phyloP scores from a whole-genome alignment of 768 basidiomycete genomes.

The Boletus barrowsii region DNA sequence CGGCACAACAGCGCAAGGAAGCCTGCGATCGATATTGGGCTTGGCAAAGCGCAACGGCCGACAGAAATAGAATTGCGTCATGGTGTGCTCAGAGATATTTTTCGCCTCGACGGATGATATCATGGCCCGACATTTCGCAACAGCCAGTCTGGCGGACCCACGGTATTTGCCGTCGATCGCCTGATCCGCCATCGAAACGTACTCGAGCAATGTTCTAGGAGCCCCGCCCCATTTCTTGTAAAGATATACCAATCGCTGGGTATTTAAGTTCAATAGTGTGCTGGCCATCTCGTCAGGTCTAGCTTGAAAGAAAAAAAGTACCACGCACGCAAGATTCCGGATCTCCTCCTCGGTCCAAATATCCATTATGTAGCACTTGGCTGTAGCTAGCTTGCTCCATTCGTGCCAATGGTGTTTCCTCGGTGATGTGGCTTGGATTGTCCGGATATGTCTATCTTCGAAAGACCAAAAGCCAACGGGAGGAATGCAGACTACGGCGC shows the following conservation, averaged over 20 bases:
- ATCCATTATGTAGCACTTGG: background rate
- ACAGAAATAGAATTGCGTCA: background rate
- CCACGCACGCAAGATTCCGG: background rate
- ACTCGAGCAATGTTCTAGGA: background rate
- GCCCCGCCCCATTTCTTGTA: background rate
- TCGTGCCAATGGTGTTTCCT: background rate
- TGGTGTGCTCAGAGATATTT: background rate
- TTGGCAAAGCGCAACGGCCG: background rate
- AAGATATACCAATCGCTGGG: background rate
- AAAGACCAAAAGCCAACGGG: background rate
- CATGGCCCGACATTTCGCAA: background rate
- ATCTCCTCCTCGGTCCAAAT: conserved; percentile 3
- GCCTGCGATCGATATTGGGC: rapidly evolving
- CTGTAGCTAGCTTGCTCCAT: background rate
- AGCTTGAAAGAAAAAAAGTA: background rate
- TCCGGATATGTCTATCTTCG: background rate
- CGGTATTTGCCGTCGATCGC: background rate
- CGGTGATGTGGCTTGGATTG: background rate
- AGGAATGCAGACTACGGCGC: too few relatives aligned
- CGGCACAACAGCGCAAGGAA: background rate
- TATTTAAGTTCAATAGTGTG: background rate
- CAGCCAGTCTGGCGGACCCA: background rate
- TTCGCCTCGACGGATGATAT: too few relatives aligned
- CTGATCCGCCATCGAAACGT: background rate
- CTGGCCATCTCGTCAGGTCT: too few relatives aligned